Evolutionary conservation across 768 basidiomycete species (phyloP), one percentile per base, ranked within the genome.

Genomic region (Mycena galericulata): DNA sequence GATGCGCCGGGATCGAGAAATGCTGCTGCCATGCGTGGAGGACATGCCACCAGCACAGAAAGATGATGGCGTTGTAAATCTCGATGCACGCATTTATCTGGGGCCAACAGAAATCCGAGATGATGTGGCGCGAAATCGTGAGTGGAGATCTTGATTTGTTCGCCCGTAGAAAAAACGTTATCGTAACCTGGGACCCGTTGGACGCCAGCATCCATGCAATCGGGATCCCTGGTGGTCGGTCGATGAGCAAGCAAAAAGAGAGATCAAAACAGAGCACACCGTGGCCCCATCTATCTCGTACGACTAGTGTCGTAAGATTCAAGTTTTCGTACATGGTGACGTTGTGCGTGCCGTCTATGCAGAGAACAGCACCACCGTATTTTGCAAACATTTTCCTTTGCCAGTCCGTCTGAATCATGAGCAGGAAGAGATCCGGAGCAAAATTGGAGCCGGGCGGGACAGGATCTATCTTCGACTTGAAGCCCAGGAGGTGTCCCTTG

Each of bases 41-140:
- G 29, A 77, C 74, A 54, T 79, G 78, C 78, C 75, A 78, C 75
- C 76, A 77, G 66, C 76, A 78, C 0, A 78, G 50, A 1, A 71
- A 45, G 22, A 77, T 43, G 1, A 29, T 30, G 0, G 73, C 43
- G 0, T 2, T 12, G 40, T 56, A 65, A 10, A 8, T 40, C 3
- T 6, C 26, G 2, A 10, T 11, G 41, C 55, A 65, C 2, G 56
- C 56, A 12, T 69, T 59, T 41, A 69, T 59, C 32, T 69, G 50
- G 3, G 62, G 22, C 53, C 55, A 64, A 26, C 58, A 55, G 30
- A 69, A 69, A n/a, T 69, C 68, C 4, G 56, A 56, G 27, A 69
- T 60, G 34, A 68, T 56, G 24, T 49, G 41, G 5, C 38, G 22
- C 2, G 67, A 54, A 4, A 61, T 54, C 0, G 50, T 54, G 4